Evolutionary conservation across 2,329 filamentous ascomycete species (phyloP), one percentile per base, ranked within the genome.

Genomic region (Diplodia seriata): DNA sequence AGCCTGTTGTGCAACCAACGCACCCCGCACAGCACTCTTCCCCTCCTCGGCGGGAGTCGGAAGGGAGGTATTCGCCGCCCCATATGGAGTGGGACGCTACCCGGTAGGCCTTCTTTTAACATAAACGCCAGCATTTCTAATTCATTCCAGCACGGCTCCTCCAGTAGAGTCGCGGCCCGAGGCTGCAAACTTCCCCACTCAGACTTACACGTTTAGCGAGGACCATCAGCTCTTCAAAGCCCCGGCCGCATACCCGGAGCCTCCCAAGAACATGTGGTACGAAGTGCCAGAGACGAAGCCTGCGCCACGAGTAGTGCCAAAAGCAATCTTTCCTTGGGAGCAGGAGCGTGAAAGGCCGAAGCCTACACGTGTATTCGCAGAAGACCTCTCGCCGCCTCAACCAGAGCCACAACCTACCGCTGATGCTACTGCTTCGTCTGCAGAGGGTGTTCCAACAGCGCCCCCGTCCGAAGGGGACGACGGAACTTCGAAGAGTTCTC

Each of bases 301-400:
- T 68, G 82, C 83, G 20, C 87, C 87, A 26, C 84, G 87, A 57
- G 83, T 89, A 71, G 86, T 82, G 69, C 86, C 89, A 15, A 85
- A 86, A 57, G 85, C 89, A 3, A 89, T 98, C 59, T 99, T 99
- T 78, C 95, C 95, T 0, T 99, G 95, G 95, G 95, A 99, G 78
- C 81, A 79, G 51, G 82, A 90, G 70, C 86, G 86, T 18, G 82
- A 89, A 68, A 87, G 86, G 70, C 85, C 90, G 14, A 87, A 84
- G 73, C 81, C 88, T 11, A 87, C 86, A 14, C 87, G 92, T 71
- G 84, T 89, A 14, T 95, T 94, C 74, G 80, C 83, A 56, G 87
- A 89, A 69, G 86, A 89, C 68, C 72, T 79, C 23, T 70, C 74
- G n/a, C 57, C 66, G 31, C 75, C 57, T 62, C 73, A 74, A 69